A percentile compares a stretch with the other conserved stretches of the same genome.
phyloP scores from a whole-genome alignment of 305 asterid species.

The Fraxinus baroniana region DNA sequence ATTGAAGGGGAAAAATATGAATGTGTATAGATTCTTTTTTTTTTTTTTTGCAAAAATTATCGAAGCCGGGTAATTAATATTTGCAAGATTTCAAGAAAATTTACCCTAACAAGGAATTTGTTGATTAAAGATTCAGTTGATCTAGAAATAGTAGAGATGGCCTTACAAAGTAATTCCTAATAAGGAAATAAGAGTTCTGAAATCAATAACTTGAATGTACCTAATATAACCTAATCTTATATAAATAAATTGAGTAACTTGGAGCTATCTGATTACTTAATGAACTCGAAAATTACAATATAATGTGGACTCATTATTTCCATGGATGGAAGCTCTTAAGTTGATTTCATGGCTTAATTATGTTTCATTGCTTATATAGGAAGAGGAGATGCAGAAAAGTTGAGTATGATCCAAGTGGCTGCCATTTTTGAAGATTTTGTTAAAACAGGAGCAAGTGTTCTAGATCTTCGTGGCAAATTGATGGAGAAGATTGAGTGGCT shows the following conservation, averaged over 20 bases:
- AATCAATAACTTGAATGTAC: neutral
- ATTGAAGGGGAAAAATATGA: neutral
- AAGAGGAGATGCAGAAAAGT: slow-evolving; percentile 41
- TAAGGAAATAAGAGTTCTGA: neutral
- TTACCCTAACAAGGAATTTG: neutral
- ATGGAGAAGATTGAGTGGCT: slow-evolving; percentile 85
- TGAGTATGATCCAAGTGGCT: slow-evolving; percentile 60
- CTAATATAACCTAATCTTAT: neutral
- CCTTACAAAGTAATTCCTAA: neutral
- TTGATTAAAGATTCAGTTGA: neutral
- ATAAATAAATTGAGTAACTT: neutral
- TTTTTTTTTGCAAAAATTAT: neutral
- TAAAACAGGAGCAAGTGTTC: slow-evolving; percentile 40
- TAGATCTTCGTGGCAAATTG: slow-evolving; percentile 67
- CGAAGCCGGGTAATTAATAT: neutral
- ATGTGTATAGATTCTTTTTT: neutral
- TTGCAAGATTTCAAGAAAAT: neutral
- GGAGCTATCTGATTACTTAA: neutral
- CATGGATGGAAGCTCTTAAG: neutral
- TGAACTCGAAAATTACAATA: neutral
- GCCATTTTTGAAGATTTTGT: slow-evolving; percentile 55
- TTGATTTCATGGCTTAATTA: slow-evolving; percentile 15
- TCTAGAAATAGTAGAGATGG: neutral
- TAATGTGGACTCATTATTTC: neutral
- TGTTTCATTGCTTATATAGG: slow-evolving; percentile 28